Evolutionary conservation across 306 rosid genomes (phyloP), one percentile per base, ranked within the genome.

Genomic region (Castanospermum australe): DNA sequence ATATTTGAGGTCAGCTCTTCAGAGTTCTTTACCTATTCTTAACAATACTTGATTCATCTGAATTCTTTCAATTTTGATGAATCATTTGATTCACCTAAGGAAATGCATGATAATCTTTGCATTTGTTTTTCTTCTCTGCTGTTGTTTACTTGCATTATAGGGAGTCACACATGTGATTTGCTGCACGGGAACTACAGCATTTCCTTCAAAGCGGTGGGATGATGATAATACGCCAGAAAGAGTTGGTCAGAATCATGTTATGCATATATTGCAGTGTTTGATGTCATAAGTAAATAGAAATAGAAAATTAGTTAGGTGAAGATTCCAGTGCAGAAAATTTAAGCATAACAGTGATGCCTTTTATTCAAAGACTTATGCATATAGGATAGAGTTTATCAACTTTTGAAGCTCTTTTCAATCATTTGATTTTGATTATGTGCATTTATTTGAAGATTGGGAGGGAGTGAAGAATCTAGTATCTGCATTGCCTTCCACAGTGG

Each of bases 111-210:
- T 28, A 72, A 65, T 76, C 18, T 55, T 76, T 75, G 22, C 7
- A 61, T 75, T 61, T 71, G 66, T 48, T 24, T 30, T 32, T 24
- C 61, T 35, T 57, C 21, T 39, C 62, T 56, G 39, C n/a, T 59
- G 73, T 38, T 82, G 4, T 39, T 50, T 76, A 2, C 74, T 52
- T 84, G 81, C 80, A 54, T 87, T 69, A 28, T 78, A 92, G 99
- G 99, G 97, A 62, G 94, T 92, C 77, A 94, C 99, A 15, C 97
- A 94, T 84, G 93, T 94, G 82, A 94, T 94, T 82, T 94, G 97
- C 90, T 89, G 94, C 90, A 88, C 95, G 2, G 99, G 99, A 82
- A 94, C 99, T 1, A 94, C 97, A 25, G 99, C 97, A 35, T 94
- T 94, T 85, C 99, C 99, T 82, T 94, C 99, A 0, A 94, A 55